Base-by-base conservation (phyloP, 2,329 filamentous ascomycete genomes). In the Sporothrix curviconia region DNA sequence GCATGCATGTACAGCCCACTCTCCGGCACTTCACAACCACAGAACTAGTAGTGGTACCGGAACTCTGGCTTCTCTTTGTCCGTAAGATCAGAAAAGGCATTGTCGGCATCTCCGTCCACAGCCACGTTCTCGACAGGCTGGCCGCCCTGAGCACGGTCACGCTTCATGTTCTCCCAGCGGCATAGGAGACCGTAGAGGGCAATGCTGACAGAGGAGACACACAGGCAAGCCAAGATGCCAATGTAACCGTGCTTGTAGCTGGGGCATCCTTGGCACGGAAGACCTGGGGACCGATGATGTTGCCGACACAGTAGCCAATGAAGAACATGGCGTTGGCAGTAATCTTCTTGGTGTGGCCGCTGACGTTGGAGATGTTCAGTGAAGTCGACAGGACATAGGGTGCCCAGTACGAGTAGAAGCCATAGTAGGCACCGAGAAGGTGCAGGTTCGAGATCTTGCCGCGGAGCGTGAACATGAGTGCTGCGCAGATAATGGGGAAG, bases 281-380 rank as follows among this genome's bases (percentile, higher is more conserved):
- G 3, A 78, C 81, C 65, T 81, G 76, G 0, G 79, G 79, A 0
- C 79, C 79, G 60, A 82, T 81, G 56, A 82, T 78, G 65, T 80
- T 83, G 15, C 78, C 79, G 4, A 74, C 72, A 3, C 80, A 84
- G 34, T 46, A 52, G 32, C 42, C 24, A 14, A 53, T 24, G 17
- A 50, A 52, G 30, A 46, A 43, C 25, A 55, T 60, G 53, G 53
- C 47, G 37, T 59, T 55, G 37, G 55, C 46, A 9, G 49, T 58
- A 39, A 55, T 17, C 28, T 59, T 59, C 28, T 62, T 61, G 28
- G 58, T 55, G 22, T 60, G 60, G 11, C 58, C 58, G 5, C 55
- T 43, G 19, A 43, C n/a, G 30, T 60, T 60, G 37, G 58, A 56
- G 15, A 76, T 78, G 51, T 75, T 74, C 55, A 79, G 71, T 0